Conservation (phyloP, 331 rosid species). For the Malus hybrid region DNA sequence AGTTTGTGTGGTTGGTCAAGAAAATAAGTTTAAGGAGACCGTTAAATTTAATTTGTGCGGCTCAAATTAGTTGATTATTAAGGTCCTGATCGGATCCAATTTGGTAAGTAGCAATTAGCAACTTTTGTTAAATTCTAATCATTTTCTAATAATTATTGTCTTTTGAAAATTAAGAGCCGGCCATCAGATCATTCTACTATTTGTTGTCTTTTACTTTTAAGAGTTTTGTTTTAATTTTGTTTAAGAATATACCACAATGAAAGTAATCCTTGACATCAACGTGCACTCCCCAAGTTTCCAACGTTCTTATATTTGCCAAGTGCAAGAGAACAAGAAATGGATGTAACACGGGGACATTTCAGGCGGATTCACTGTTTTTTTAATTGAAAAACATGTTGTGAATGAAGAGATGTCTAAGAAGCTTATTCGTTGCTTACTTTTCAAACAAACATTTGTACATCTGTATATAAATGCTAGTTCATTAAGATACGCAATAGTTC, state of each 20-base stretch:
- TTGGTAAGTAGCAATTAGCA: background rate
- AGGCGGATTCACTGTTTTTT: background rate
- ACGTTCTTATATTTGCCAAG: background rate
- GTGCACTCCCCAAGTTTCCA: background rate
- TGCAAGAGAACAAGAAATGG: background rate
- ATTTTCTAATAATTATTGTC: background rate
- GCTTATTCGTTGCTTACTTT: background rate
- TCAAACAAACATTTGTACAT: no score
- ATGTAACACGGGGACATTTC: background rate
- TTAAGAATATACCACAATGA: background rate
- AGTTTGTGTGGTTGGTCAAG: accelerated
- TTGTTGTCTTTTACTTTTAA: background rate
- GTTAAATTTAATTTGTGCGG: no score
- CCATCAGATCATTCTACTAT: background rate
- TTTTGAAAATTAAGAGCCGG: background rate
- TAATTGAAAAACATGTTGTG: background rate
- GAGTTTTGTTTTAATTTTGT: background rate
- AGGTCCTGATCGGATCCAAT: no score
- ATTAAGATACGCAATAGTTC: no score
- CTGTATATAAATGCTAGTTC: no score
- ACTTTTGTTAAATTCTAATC: background rate
- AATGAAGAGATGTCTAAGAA: background rate
- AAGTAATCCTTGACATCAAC: background rate
- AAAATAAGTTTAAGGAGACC: accelerated
- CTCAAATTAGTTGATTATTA: no score